Conservation (phyloP, 257 asterid species). For the Solanum boliviense region DNA sequence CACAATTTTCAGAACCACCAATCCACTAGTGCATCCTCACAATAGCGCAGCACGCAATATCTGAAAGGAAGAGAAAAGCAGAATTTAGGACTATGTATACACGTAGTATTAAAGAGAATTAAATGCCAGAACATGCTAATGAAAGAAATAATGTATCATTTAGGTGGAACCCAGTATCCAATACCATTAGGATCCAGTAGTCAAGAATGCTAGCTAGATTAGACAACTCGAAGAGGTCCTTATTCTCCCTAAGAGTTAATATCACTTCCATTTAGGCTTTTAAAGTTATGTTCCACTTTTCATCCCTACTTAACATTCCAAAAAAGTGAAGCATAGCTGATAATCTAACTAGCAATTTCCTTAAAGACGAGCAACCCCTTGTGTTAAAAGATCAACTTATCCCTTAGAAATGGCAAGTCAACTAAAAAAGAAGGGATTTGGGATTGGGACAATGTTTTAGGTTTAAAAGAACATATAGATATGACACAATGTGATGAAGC, state of each 20-base stretch:
- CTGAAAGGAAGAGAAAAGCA: neutral
- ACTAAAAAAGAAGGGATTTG: neutral
- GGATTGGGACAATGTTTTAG: neutral
- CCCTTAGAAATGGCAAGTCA: neutral
- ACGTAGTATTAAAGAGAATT: neutral
- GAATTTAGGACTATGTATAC: neutral
- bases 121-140: neutral
- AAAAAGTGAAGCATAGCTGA: neutral
- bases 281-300: neutral
- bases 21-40: neutral
- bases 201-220: neutral
- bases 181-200: neutral
- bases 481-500: neutral
- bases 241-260: neutral
- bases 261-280: neutral
- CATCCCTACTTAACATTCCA: neutral
- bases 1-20: neutral
- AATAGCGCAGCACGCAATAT: neutral
- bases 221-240: neutral
- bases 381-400: neutral
- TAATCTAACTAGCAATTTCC: neutral
- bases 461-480: neutral
- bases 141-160: neutral
- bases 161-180: neutral
- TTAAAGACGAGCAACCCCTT: neutral